These are phyloP conservation scores for Agastache rugosa DNA, from an alignment of 257 asterid genomes.

Conservation along the genomic window DNA sequence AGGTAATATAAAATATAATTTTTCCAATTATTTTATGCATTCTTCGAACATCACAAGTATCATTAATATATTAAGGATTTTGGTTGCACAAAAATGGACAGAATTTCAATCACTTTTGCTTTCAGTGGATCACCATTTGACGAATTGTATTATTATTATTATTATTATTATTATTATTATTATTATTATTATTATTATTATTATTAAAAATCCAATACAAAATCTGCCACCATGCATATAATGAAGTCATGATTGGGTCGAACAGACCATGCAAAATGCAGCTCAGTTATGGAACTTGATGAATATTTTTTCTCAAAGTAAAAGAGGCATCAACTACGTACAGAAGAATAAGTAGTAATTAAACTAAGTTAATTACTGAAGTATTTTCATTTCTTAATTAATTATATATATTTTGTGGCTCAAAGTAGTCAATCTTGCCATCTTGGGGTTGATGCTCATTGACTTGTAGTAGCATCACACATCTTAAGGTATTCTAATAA, in stretches of 20 bases:
- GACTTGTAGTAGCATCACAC: conserved; percentile 45
- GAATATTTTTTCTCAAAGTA: neutral
- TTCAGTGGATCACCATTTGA: no score
- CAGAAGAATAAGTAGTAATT: no score
- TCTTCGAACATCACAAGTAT: no score
- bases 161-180: neutral
- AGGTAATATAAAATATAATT: no score
- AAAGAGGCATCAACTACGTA: no score
- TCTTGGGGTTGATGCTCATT: conserved; percentile 54
- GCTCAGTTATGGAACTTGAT: conserved; percentile 31
- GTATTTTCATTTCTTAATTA: neutral
- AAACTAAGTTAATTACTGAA: no score
- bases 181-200: neutral
- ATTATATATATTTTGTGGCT: conserved; percentile 50
- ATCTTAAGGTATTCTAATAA: conserved; percentile 9
- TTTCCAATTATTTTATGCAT: no score
- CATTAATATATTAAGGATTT: no score
- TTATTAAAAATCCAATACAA: neutral
- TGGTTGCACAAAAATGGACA: no score
- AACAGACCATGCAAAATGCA: conserved; percentile 10
- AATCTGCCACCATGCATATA: neutral
- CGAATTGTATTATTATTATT: no score
- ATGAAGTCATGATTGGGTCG: conserved; percentile 23
- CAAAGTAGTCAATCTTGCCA: conserved; percentile 46
- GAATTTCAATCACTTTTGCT: no score